Evolutionary conservation across 495 filamentous ascomycete species (phyloP).

Genomic region (Penicillium cinerascens): DNA sequence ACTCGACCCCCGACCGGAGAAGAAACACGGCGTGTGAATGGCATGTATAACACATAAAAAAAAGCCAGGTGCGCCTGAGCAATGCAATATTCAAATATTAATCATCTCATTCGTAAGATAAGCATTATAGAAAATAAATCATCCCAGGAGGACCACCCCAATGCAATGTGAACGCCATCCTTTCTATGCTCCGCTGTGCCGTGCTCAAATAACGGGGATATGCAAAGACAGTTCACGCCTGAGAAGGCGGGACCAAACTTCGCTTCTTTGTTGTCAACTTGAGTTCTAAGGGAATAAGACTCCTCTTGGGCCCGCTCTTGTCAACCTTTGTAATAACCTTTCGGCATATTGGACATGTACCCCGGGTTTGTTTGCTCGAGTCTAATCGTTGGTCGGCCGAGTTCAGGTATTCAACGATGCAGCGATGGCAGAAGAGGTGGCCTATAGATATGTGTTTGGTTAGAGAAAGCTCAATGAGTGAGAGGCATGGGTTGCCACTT

Average conservation of each 20-base stretch:
- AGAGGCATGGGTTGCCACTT: not conserved
- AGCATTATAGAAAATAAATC: not conserved
- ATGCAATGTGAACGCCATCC: conserved; percentile 1
- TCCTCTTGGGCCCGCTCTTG: conserved; percentile 8
- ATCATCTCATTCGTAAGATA: not conserved
- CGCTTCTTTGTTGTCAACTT: conserved; percentile 16
- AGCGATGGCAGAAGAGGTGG: conserved; percentile 17
- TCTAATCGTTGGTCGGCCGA: conserved; percentile 4
- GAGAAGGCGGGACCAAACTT: not conserved
- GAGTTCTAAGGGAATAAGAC: conserved; percentile 14
- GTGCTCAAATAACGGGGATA: not conserved
- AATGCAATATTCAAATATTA: not conserved
- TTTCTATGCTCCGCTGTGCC: not conserved
- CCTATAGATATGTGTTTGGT: conserved; percentile 3
- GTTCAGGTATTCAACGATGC: conserved; percentile 16
- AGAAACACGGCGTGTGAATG: not conserved
- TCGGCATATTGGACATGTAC: conserved; percentile 19
- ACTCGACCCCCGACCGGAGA: conserved; percentile 41
- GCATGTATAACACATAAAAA: not conserved
- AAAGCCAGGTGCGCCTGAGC: too few relatives aligned
- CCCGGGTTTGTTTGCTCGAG: conserved; percentile 3
- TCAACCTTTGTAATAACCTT: conserved; percentile 14
- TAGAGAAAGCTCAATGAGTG: not conserved
- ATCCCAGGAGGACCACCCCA: not conserved
- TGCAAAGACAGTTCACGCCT: not conserved